Base-by-base conservation (phyloP, 345 rosid genomes). In the Draba incana region DNA sequence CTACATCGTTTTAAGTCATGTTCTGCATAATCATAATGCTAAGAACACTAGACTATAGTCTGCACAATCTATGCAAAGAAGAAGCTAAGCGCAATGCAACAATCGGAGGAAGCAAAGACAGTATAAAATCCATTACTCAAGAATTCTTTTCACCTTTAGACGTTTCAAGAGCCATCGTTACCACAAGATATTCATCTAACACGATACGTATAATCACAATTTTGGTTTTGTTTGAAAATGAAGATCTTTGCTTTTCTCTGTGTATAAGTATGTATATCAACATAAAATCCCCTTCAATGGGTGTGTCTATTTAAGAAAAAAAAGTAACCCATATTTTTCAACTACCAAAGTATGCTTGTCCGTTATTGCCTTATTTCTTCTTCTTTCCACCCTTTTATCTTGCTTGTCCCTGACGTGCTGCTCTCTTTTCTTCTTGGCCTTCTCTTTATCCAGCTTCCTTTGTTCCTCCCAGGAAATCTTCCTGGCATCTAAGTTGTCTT, bases 31-130 rank as follows among this genome's bases (percentile, higher is more conserved):
- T 60, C 64, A 87, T 85, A 66, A 75, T 94, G 68, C 82, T 88
- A 71, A 70, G 81, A 72, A 80, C 98, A 5, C 79, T 94, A 69
- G 99, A 84, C 99, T 15, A 71, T 87, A 55, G 60, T 88, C 43
- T 80, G 88, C 72, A 94, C 99, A 6, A 65, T 84, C 47, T 94
- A 85, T 54, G 96, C 99, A 0, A 94, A 89, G 80, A 84, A 84
- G 82, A 77, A 85, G 79, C 93, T 94, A 54, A 89, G 81, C 49
- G 61, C 70, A 38, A 76, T 88, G 74, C 91, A 85, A 20, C 20
- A 20, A 77, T 68, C 11, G 42, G 88, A 84, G 50, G 95, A 83
- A 28, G 89, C 82, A 55, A 87, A 83, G 51, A 79, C 79, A 9
- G 33, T 81, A 60, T 77, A 79, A 31, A 79, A 57, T 79, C 75